A percentile compares a stretch with the other conserved stretches of the same genome.
Conservation (phyloP, 2,329 filamentous ascomycete genomes). For the Cryoendolithus antarcticus region DNA sequence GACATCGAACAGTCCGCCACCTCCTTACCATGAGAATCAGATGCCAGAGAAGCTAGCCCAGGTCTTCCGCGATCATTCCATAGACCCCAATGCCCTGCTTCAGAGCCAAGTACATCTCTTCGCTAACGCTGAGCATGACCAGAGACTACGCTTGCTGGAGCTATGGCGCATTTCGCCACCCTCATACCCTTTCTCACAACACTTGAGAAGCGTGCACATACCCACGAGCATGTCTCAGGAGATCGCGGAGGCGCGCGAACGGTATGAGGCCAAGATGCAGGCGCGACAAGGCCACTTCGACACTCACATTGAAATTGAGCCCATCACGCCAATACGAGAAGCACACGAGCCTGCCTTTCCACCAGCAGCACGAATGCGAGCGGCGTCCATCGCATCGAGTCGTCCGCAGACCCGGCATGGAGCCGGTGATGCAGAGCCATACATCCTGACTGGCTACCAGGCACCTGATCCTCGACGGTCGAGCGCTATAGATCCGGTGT, state of each 20-base stretch:
- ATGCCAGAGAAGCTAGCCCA: constrained; percentile 25
- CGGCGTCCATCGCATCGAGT: constrained; percentile 15
- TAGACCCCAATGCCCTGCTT: constrained; percentile 58
- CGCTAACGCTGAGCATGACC: constrained; percentile 57
- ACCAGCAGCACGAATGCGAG: constrained; percentile 17
- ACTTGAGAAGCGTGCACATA: constrained; percentile 40
- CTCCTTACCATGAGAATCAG: constrained; percentile 17
- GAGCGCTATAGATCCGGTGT: constrained; percentile 57
- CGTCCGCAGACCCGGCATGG: constrained; percentile 6
- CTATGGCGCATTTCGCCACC: constrained; percentile 76
- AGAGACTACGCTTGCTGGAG: constrained; percentile 64
- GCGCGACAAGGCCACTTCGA: constrained; percentile 10
- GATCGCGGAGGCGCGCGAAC: constrained; percentile 42
- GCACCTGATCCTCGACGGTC: constrained; percentile 48
- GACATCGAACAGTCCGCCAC: constrained; percentile 19
- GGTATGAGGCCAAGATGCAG: constrained; percentile 42
- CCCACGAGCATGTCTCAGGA: constrained; percentile 43
- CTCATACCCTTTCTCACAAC: constrained; percentile 32
- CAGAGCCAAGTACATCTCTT: constrained; percentile 69
- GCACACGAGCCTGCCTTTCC: constrained; percentile 16
- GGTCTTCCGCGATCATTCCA: constrained; percentile 50
- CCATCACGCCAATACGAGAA: constrained; percentile 15
- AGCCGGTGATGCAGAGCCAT: constrained; percentile 54
- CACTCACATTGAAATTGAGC: constrained; percentile 12
- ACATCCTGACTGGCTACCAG: constrained; percentile 70